Base-by-base conservation (phyloP, 75 land plant species). In the Pinus taeda region DNA sequence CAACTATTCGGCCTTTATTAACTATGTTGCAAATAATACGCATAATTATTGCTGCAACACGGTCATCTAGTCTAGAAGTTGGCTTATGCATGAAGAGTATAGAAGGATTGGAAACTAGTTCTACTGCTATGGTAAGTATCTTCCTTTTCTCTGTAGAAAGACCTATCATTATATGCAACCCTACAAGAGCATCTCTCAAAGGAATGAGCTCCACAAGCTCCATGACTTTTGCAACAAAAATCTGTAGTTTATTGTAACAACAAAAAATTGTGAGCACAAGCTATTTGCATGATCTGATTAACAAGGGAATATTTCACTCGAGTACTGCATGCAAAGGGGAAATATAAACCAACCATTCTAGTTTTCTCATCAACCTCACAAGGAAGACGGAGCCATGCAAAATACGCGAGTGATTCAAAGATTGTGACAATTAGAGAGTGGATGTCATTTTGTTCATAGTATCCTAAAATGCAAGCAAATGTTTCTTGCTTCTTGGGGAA, bases 401-500 rank as follows among this genome's bases (percentile, higher is more conserved):
- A 90, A 74, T 72, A 92, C 11, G 88, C 55, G 7, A 92, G 83
- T 26, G 95, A 90, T 73, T 92, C 95, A 74, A 78, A 79, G 30
- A 92, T 89, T 20, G 95, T 92, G 4, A 92, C 80, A 77, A 88
- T 83, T 11, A 89, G 91, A 57, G 93, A 88, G 66, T 90, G 93
- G 22, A 90, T 90, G 57, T 91, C 93, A 75, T 86, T 89, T 56
- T 91, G 93, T 75, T 91, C 93, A 58, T 91, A 91, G 82, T 91
- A 91, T 3, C 93, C 93, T 15, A 85, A 82, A 13, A 91, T 83
- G 7, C 93, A 69, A 74, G 93, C 87, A 80, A 91, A 91, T 33
- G 93, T 91, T 72, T 82, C 82, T 63, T 91, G 93, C 30, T 85
- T 85, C 82, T 92, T 92, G 6, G 92, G 92, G 60, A 76, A 92